Conservation (phyloP, 495 filamentous ascomycete genomes). For the Neurospora pannonica region DNA sequence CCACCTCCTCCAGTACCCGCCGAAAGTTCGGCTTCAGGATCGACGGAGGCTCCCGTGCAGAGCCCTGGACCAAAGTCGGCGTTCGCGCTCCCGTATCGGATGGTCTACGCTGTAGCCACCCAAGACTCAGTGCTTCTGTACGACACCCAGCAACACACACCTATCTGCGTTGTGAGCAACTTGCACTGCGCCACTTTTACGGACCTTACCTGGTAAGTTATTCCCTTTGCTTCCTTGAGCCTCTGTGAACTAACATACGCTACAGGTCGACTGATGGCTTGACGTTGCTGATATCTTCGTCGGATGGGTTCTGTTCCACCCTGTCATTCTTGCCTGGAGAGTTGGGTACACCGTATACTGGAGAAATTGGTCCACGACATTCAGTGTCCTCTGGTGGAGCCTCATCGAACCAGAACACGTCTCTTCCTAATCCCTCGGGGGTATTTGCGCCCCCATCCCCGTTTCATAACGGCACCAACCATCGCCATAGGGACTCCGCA, state of each 20-base stretch:
- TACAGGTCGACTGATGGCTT: conserved; percentile 86
- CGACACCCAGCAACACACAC: conserved; percentile 93
- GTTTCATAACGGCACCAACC: conserved; percentile 31
- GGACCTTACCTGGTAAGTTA: conserved; percentile 80
- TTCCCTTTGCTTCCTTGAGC: not conserved
- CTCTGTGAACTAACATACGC: conserved; percentile 16
- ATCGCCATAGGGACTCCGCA: conserved; percentile 41
- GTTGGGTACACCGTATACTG: conserved; percentile 76
- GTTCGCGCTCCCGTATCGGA: conserved; percentile 82
- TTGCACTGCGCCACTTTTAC: conserved; percentile 96
- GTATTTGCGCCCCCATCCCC: conserved; percentile 50
- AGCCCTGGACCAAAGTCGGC: conserved; percentile 53
- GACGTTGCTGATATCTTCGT: conserved; percentile 90
- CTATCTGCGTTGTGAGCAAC: conserved; percentile 89
- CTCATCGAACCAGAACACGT: conserved; percentile 50
- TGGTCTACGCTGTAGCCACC: conserved; percentile 94
- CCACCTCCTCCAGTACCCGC: conserved; percentile 53
- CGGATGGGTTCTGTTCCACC: conserved; percentile 93
- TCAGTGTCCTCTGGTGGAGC: conserved; percentile 25
- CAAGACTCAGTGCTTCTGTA: conserved; percentile 95
- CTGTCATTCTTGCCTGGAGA: conserved; percentile 78
- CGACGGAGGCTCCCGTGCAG: conserved; percentile 38
- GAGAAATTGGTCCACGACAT: conserved; percentile 46
- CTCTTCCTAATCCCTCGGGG: conserved; percentile 55
- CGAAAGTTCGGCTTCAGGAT: conserved; percentile 29